Conservation (phyloP, 371 early-diverging fungal genomes). For the Conidiobolus incongruus region DNA sequence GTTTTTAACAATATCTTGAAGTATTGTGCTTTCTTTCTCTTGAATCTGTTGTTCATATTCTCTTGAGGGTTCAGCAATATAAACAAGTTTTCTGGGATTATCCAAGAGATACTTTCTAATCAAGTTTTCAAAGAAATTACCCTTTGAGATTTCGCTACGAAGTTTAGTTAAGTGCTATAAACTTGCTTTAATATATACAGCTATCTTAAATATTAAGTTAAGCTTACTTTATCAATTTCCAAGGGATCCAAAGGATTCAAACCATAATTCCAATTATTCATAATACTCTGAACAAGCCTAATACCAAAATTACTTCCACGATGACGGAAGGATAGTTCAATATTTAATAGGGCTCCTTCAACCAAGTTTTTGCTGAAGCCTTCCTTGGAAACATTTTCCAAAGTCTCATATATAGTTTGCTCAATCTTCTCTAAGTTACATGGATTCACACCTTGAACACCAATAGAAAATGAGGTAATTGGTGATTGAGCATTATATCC, state of each 20-base stretch:
- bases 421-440: conserved; percentile 35
- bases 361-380: conserved; percentile 62
- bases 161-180: conserved; percentile 16
- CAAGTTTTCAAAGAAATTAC: conserved; percentile 40
- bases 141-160: conserved; percentile 26
- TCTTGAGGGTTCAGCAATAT: conserved; percentile 59
- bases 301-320: conserved; percentile 79
- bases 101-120: conserved; percentile 53
- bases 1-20: conserved; percentile 25
- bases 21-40: conserved; percentile 32
- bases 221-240: conserved; percentile 36
- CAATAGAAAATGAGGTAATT: conserved; percentile 29
- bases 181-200: too few species aligned
- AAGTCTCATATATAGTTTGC: conserved; percentile 34
- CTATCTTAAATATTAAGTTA: neutral
- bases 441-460: conserved; percentile 38
- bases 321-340: conserved; percentile 58
- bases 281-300: conserved; percentile 45
- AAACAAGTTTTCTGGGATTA: conserved; percentile 52
- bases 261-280: conserved; percentile 75
- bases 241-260: conserved; percentile 65
- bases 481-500: conserved; percentile 52
- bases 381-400: conserved; percentile 32
- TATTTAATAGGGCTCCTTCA: conserved; percentile 73
- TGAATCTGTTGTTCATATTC: conserved; percentile 28